phyloP scores from a whole-genome alignment of 1,284 basidiomycete genomes.

The Cutaneotrichosporon spelunceum region DNA sequence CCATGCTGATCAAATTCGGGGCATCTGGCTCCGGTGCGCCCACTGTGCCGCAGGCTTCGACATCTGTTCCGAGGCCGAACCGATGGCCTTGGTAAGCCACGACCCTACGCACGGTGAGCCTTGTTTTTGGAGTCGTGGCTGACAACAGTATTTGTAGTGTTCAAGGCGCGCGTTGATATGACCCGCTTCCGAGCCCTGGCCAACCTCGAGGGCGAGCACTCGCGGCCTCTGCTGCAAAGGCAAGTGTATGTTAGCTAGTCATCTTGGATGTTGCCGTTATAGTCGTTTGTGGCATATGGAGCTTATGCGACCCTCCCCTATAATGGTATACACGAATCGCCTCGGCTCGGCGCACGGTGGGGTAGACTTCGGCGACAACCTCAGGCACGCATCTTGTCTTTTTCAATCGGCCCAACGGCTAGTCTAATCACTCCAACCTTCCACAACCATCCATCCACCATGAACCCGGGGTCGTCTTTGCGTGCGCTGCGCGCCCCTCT shows the following conservation, averaged over 20 bases:
- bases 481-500: slow-evolving; percentile 10
- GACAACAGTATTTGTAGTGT: slow-evolving; percentile 65
- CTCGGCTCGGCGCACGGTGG: background rate
- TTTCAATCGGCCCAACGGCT: background rate
- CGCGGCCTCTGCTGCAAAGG: slow-evolving; percentile 41
- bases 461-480: slow-evolving; percentile 9
- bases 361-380: background rate
- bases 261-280: too few species aligned
- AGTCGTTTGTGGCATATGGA: background rate
- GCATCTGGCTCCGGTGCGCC: slow-evolving; percentile 81
- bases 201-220: slow-evolving; percentile 37
- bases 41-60: slow-evolving; percentile 70
- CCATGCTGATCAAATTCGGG: slow-evolving; percentile 59
- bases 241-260: slow-evolving; percentile 34
- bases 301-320: background rate
- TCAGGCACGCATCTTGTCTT: background rate
- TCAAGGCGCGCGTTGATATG: slow-evolving; percentile 69
- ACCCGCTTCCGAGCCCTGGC: slow-evolving; percentile 39
- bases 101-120: slow-evolving; percentile 63
- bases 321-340: background rate
- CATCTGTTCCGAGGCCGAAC: slow-evolving; percentile 73
- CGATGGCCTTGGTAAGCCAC: slow-evolving; percentile 63
- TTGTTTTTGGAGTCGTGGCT: background rate
- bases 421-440: background rate
- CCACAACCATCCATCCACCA: slow-evolving; percentile 2